Base-by-base conservation (phyloP, 768 basidiomycete species). In the Leccinellum luteum region DNA sequence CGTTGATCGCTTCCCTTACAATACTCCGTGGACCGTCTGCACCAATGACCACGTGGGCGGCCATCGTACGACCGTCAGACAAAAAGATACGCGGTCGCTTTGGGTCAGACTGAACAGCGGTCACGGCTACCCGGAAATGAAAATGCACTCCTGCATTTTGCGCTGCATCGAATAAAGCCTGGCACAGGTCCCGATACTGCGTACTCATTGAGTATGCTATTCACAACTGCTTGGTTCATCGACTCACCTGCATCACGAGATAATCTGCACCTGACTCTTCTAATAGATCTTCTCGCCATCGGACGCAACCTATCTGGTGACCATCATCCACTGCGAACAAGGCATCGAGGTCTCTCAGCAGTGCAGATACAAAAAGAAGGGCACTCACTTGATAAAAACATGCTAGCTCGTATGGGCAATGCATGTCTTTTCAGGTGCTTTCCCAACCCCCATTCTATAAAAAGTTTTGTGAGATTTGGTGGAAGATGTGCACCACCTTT, bases 21-120 rank as follows among this genome's bases (percentile, higher is more conserved):
- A 79, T 41, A 41, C 84, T 85, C 31, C 73, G 69, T 52, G 78
- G 76, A 13, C 87, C 86, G 66, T 88, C 86, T 3, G 86, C 85
- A 27, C 82, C 85, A 17, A 87, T 76, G 50, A 87, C 71, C 32
- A 86, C 69, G 64, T 87, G 85, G 5, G 80, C 81, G 4, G 63
- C 53, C 19, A 85, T 58, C 9, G 67, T 69, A 51, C 81, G 78
- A 23, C 84, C 85, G 45, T 70, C 74, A 14, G 76, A 75, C 17
- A 78, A 63, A 3, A 68, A 65, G 3, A 79, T 70, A 5, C 71
- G 65, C 3, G 70, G 68, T 2, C 58, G 59, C 28, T 55, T 55
- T 28, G 72, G 61, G 15, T 75, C 71, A 9, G 73, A 60, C 17
- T 67, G 65, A 10, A 80, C 74, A 6, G 60, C 61, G 6, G 56